Evolutionary conservation across 2,329 filamentous ascomycete genomes (phyloP).

Genomic region (Sarocladium strictum): DNA sequence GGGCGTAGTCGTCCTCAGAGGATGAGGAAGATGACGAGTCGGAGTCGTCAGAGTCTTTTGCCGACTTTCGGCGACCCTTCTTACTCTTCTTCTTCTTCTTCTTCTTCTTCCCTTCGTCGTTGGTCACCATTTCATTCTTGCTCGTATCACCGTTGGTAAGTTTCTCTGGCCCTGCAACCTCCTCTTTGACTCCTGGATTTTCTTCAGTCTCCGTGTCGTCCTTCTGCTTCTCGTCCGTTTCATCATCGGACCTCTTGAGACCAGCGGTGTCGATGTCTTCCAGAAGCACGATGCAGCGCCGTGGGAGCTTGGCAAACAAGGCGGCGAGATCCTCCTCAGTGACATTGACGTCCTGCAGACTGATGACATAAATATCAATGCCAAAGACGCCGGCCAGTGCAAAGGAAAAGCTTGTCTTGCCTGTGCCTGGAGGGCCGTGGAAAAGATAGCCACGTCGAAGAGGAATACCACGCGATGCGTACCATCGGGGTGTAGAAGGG

Average conservation of each 20-base stretch:
- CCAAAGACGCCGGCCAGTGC: constrained; percentile 61
- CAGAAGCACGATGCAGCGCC: constrained; percentile 58
- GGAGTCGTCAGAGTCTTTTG: constrained; percentile 13
- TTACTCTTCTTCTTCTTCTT: constrained; percentile 23
- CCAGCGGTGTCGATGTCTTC: constrained; percentile 67
- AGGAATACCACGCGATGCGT: constrained; percentile 68
- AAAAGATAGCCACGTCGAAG: constrained; percentile 74
- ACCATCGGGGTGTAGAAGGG: constrained; percentile 64
- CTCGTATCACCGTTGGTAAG: not conserved
- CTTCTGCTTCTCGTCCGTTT: constrained; percentile 14
- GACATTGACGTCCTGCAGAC: constrained; percentile 48
- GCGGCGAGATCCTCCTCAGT: constrained; percentile 55
- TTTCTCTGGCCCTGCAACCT: no score
- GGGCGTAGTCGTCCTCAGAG: constrained; percentile 16
- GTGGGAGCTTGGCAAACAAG: constrained; percentile 55
- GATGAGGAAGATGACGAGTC: constrained; percentile 14
- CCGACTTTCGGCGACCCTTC: constrained; percentile 13
- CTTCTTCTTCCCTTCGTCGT: constrained; percentile 31
- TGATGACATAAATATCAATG: constrained; percentile 60
- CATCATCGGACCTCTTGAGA: constrained; percentile 36
- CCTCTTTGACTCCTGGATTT: not conserved
- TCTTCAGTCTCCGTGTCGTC: constrained; percentile 12
- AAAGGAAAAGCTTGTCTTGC: constrained; percentile 64
- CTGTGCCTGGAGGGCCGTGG: constrained; percentile 68
- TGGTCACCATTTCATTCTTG: constrained; percentile 14